Conservation (phyloP, 75 land plant genomes). For the Pinus taeda region DNA sequence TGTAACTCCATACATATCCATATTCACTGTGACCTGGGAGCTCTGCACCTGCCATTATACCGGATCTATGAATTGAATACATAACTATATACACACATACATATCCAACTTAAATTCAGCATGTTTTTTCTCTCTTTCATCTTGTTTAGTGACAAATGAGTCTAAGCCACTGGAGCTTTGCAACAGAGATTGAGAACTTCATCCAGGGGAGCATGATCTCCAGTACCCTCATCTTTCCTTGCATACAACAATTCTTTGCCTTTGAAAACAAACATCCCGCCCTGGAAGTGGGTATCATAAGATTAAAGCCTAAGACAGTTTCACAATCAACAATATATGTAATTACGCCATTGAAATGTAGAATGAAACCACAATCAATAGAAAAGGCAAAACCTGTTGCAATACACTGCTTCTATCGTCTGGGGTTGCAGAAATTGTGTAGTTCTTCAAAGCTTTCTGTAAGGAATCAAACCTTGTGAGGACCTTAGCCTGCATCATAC, state of each 20-base stretch:
- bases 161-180: conserved; percentile 31
- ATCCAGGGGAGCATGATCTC: conserved; percentile 86
- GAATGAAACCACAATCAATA: neutral
- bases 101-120: no score
- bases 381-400: conserved; percentile 61
- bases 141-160: neutral
- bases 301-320: neutral
- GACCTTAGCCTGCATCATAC: conserved; percentile 48
- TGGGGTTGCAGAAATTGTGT: conserved; percentile 69
- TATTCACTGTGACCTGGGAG: no score
- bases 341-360: neutral
- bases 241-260: conserved; percentile 76
- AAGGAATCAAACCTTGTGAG: conserved; percentile 54
- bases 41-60: no score
- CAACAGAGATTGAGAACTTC: conserved; percentile 74
- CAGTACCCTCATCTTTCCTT: conserved; percentile 85
- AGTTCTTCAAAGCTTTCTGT: conserved; percentile 58
- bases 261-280: conserved; percentile 87
- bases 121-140: neutral
- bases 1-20: no score
- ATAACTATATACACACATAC: no score
- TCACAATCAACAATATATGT: neutral
- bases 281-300: conserved; percentile 32
- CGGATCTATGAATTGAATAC: no score
- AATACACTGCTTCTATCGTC: conserved; percentile 65